Conservation (phyloP, 352 stramenopile species). For the Phytophthora sansomeana region DNA sequence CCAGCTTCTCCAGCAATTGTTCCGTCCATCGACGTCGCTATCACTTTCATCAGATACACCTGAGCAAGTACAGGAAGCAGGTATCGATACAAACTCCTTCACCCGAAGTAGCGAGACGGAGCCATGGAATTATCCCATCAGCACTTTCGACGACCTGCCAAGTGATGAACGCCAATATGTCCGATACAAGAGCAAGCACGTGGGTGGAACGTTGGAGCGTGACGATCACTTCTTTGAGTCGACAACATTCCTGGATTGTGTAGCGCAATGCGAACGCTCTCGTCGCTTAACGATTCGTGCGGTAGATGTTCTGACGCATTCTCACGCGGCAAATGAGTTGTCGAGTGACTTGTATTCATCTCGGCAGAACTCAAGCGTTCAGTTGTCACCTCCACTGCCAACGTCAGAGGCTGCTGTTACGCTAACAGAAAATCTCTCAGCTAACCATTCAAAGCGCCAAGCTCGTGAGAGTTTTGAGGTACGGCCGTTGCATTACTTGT, state of each 20-base stretch:
- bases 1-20: slow-evolving; percentile 40
- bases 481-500: background rate
- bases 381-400: slow-evolving; percentile 27
- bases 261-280: slow-evolving; percentile 73
- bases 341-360: background rate
- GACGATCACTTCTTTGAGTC: slow-evolving; percentile 77
- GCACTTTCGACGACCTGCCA: slow-evolving; percentile 61
- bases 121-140: slow-evolving; percentile 73
- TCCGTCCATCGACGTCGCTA: slow-evolving; percentile 19
- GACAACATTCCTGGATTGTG: slow-evolving; percentile 67
- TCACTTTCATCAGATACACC: background rate
- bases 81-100: background rate
- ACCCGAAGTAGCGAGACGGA: slow-evolving; percentile 32
- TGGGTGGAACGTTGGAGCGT: slow-evolving; percentile 54
- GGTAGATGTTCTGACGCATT: slow-evolving; percentile 48
- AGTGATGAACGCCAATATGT: slow-evolving; percentile 79
- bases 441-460: slow-evolving; percentile 52
- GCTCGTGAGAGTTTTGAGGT: slow-evolving; percentile 48
- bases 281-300: slow-evolving; percentile 63
- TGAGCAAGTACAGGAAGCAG: background rate
- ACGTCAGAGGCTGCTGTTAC: slow-evolving; percentile 29
- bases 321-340: background rate
- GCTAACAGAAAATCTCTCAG: slow-evolving; percentile 39
- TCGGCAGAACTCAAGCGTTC: background rate
- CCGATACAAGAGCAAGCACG: slow-evolving; percentile 67